Percentiles rank a stretch among this genome's conserved stretches.
Conservation (phyloP, 495 filamentous ascomycete species). For the Ascobolus immersus region DNA sequence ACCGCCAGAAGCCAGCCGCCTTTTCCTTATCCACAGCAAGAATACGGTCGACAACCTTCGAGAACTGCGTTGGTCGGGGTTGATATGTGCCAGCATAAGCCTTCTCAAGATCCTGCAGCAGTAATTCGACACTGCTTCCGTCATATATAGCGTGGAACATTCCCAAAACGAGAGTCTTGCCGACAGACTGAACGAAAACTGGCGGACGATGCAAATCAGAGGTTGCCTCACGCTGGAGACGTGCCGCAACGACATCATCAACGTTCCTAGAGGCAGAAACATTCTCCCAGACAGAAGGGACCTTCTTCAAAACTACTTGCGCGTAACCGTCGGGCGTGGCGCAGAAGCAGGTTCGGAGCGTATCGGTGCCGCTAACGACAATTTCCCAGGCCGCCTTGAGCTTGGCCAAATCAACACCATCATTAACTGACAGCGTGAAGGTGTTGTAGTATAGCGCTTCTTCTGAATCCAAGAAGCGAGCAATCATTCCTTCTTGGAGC, state of each 20-base stretch:
- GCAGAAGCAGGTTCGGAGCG: conserved; percentile 41
- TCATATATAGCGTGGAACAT: conserved; percentile 82
- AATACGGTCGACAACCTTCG: conserved; percentile 21
- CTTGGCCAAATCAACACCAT: conserved; percentile 17
- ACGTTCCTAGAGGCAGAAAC: conserved; percentile 14
- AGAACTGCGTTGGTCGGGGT: conserved; percentile 12
- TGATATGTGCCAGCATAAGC: conserved; percentile 16
- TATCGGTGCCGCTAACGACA: conserved; percentile 24
- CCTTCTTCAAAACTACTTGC: conserved; percentile 33
- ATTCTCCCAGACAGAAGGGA: conserved; percentile 25
- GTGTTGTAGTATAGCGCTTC: conserved; percentile 40
- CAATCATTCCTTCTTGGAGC: conserved; percentile 57
- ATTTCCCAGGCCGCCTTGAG: conserved; percentile 28
- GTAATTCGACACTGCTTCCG: conserved; percentile 44
- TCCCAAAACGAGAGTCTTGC: conserved; percentile 27
- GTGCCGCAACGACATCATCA: conserved; percentile 2
- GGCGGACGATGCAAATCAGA: conserved; percentile 12
- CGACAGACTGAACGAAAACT: conserved; percentile 18
- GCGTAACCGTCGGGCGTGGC: conserved; percentile 42
- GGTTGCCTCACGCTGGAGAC: conserved; percentile 3
- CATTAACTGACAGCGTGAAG: conserved; percentile 31
- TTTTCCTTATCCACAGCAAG: conserved; percentile 23
- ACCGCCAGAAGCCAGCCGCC: conserved; percentile 42
- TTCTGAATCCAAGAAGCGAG: conserved; percentile 31
- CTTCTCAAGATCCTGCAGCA: conserved; percentile 30